Base-by-base conservation (phyloP, 1,284 basidiomycete species). In the Apiotrichum domesticum region DNA sequence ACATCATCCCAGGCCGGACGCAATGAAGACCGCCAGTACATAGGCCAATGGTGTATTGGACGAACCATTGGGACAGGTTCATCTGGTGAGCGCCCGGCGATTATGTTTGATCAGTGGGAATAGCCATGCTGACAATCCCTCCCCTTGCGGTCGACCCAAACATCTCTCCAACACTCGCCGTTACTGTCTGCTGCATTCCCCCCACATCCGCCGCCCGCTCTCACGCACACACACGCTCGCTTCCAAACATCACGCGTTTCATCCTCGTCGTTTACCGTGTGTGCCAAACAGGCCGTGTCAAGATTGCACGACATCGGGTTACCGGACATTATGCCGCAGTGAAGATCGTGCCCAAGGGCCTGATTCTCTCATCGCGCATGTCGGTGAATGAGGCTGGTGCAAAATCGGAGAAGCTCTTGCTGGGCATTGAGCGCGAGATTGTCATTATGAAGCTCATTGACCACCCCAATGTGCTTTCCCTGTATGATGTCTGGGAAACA, bases 401-500 rank as follows among this genome's bases (percentile, higher is more conserved):
- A 15, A 66, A 68, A 60, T 82, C 82, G 59, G 91, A 96, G 68
- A 95, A 94, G 78, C 86, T 91, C 66, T 81, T 88, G 59, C 83
- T 90, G 47, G 86, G 87, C 46, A 87, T 98, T 63, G 93, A 98
- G 76, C 85, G 94, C 63, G 96, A 99, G 77, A 98, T 98, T 60
- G 92, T 98, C 66, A 90, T 98, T 74, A 98, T 99, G 95, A 98
- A 98, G 76, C 86, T 98, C 59, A 89, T 98, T 69, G 89, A 96
- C 67, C 95, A 99, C 72, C 94, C 95, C 2, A 97, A 97, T 76
- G 85, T 98, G 62, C 83, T 96, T 79, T 87, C 86, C 52, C 83
- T 98, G 51, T 95, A 94, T 79, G 95, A 99, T 71, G 95, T 98
- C 59, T 98, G 92, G 88, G 94, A 98, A 79, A 96, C 73, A 1